Base-by-base conservation (phyloP, 2,329 filamentous ascomycete genomes). In the Talaromyces rugulosus region DNA sequence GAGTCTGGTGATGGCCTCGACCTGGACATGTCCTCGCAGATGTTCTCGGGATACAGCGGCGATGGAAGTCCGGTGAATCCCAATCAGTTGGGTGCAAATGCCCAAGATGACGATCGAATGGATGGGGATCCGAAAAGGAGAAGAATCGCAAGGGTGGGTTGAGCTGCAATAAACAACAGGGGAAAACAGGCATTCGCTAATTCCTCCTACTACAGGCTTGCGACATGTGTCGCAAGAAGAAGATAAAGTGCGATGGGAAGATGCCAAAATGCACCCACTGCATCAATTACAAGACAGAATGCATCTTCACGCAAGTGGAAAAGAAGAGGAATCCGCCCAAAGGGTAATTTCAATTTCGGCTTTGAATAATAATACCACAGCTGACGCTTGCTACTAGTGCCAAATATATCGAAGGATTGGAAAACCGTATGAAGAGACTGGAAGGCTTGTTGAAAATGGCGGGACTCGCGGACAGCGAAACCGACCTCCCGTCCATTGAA, bases 251-350 rank as follows among this genome's bases (percentile, higher is more conserved):
- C 77, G 95, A 98, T 74, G 94, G 95, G 68, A 96, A 96, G 79
- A 87, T 96, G 78, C 94, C 95, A 42, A 88, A 92, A 64, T 99
- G 95, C 78, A 93, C 91, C 7, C 95, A 98, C 78, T 99, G 94
- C 76, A 89, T 90, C 75, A 98, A 97, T 76, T 97, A 97, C 82
- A 97, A 97, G 83, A 97, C 93, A 5, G 92, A 96, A 70, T 99
- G 94, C 76, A 86, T 96, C 69, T 98, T 98, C 74, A 98, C 95
- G 0, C 92, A 96, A 74, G 93, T 98, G 42, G 95, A 99, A 81
- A 99, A 99, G 87, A 99, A 99, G 83, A 86, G 95, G 63, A 95
- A 90, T 75, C 94, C 95, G 59, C 95, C 94, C 1, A 99, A 98
- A 82, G 94, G 95, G 92, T 96, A 84, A 67, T 85, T 75, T 36